Evolutionary conservation across 352 stramenopile species (phyloP), one percentile per base, ranked within the genome.

Genomic region (Pythium plurisporium): DNA sequence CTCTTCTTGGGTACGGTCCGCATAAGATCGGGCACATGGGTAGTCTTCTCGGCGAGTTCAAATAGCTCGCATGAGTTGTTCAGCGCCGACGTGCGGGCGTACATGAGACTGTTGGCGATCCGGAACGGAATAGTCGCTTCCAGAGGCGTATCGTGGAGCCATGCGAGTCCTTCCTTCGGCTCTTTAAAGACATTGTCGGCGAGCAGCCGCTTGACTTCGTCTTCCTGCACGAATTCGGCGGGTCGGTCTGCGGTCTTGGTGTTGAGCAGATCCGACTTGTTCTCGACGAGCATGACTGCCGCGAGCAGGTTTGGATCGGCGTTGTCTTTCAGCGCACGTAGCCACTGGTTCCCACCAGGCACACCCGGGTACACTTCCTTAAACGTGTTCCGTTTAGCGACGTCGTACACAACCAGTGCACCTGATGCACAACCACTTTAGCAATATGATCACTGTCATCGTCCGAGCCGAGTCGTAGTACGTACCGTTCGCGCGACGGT

Each of bases 21-120:
- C 46, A 77, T 53, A 20, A 82, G 41, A 30, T 82, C 72, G 0
- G 47, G 50, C 0, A 65, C 43, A 20, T 59, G 53, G 10, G 55
- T 51, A 14, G 45, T 38, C 57, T 79, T 79, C 48, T 88, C 78
- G 12, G 68, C 74, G 10, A 85, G 70, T 58, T 88, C 78, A 30
- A 71, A 82, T 1, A 86, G 66, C 64, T 85, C 73, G 41, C 75
- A 83, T 22, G 73, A 63, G 62, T 86, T 85, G 9, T 61, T 76
- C 10, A 79, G 41, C 10, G 77, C 80, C 17, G 80, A 88, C 27
- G 80, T 82, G 23, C 73, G 72, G 10, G 76, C 77, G 40, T 72
- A 88, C 74, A 88, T 84, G 62, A 88, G 68, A 45, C 72, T 81
- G 61, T 88, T 85, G 36, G 75, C 75, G 43, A 88, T 62, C 3